These are phyloP conservation scores for Takashimella tepidaria DNA, from an alignment of 1,284 basidiomycete species.

Conservation along the genomic window DNA sequence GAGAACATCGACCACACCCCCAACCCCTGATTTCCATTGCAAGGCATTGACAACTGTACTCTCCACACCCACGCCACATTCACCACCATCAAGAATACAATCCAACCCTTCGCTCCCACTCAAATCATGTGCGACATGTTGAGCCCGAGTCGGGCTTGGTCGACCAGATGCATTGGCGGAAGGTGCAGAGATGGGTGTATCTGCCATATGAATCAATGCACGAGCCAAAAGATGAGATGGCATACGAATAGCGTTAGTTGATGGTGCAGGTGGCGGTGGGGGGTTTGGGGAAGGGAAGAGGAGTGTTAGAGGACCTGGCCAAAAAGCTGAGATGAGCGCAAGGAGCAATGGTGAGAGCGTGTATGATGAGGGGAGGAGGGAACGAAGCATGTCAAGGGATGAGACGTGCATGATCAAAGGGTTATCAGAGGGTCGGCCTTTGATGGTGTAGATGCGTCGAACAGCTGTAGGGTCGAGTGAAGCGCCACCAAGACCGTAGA, in stretches of 20 bases:
- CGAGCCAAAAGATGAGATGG: constrained; percentile 89
- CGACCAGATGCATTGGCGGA: constrained; percentile 93
- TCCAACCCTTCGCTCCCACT: constrained; percentile 57
- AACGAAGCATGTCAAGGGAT: constrained; percentile 70
- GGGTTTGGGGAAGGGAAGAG: constrained; percentile 69
- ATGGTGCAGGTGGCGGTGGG: constrained; percentile 43
- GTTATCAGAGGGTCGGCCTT: constrained; percentile 91
- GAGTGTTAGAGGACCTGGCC: constrained; percentile 92
- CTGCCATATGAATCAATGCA: constrained; percentile 72
- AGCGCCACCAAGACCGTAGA: constrained; percentile 90
- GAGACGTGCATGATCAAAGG: constrained; percentile 97
- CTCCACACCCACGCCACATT: constrained; percentile 85
- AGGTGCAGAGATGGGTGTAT: constrained; percentile 83
- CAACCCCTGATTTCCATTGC: constrained; percentile 52
- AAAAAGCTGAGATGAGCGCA: constrained; percentile 73
- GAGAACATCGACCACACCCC: constrained; percentile 70
- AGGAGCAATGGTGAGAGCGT: constrained; percentile 60
- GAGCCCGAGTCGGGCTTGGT: constrained; percentile 87
- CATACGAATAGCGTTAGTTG: constrained; percentile 87
- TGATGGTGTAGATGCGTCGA: constrained; percentile 75
- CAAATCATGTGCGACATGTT: constrained; percentile 79
- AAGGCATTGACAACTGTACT: constrained; percentile 92
- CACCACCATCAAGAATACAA: constrained; percentile 87
- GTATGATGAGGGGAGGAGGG: constrained; percentile 64
- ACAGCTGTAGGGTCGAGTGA: constrained; percentile 64